These are phyloP conservation scores for Saccharomyces hybrid DNA, from an alignment of 1,139 yeast genomes.

Conservation along the genomic window DNA sequence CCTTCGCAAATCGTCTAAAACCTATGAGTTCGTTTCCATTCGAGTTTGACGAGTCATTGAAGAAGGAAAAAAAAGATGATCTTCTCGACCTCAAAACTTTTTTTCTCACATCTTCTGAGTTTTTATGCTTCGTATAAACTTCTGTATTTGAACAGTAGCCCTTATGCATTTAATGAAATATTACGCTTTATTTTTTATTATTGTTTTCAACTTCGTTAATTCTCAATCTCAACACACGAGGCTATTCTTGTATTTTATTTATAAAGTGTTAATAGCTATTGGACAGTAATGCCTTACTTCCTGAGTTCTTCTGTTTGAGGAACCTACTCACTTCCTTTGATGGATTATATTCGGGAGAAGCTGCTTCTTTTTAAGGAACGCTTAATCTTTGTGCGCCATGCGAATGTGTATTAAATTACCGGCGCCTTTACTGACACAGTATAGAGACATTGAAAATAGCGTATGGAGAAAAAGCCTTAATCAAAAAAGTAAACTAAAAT, in stretches of 20 bases:
- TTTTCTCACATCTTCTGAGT: not conserved
- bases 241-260: not conserved
- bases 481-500: not conserved
- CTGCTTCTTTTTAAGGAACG: not conserved
- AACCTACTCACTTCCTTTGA: not conserved
- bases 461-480: not conserved
- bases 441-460: not conserved
- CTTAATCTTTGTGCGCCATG: not conserved
- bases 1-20: conserved; percentile 24
- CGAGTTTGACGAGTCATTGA: conserved; percentile 1
- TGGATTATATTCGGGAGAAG: not conserved
- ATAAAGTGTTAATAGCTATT: not conserved
- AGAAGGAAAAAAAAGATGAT: conserved; percentile 4
- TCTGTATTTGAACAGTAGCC: not conserved
- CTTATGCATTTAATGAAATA: not conserved
- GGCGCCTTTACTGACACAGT: not conserved
- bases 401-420: not conserved
- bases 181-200: not conserved
- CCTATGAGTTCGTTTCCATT: conserved; percentile 19
- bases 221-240: not conserved
- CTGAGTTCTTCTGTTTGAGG: not conserved
- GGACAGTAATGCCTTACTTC: not conserved
- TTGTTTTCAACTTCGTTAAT: conserved; percentile 1
- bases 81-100: not conserved
- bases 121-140: not conserved